Base-by-base conservation (phyloP, 805 yeast genomes). In the Isabelozyma gotoi region DNA sequence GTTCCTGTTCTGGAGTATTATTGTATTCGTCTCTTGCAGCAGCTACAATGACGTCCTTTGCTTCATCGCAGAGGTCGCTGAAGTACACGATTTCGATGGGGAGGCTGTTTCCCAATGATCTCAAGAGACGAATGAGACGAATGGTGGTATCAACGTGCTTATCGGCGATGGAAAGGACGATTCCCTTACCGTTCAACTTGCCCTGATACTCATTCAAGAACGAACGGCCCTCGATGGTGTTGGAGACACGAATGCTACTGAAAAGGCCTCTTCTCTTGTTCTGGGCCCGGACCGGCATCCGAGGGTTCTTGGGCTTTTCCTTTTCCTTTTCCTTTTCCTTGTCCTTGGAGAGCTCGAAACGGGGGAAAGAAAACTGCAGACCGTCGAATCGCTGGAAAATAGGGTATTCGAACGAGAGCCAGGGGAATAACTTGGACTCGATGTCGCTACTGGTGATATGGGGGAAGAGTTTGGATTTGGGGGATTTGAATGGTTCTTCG, bases 81-180 rank as follows among this genome's bases (percentile, higher is more conserved):
- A 55, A 51, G 47, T 59, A 60, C 4, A 67, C 42, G 5, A 68
- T 50, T 45, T 68, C 59, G 27, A 68, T 64, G 4, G 73, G 74
- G 11, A 67, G 52, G 7, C 38, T 42, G 40, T 67, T 68, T 5
- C 52, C 51, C 37, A 64, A 44, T 11, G 56, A 57, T 7, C 68
- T 54, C 27, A 68, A 56, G 7, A 64, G 35, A 32, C 56, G 59
- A 15, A 68, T 50, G 14, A 68, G 49, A 31, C 63, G 38, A 1
- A 59, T 33, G 4, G 54, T 41, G 35, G 48, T 49, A 10, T 58
- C 53, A 2, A 63, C 43, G 45, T 62, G 67, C 1, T 33, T 37
- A 42, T 68, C 67, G 1, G 55, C 43, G 10, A 67, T 49, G 2
- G 71, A 62, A 43, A 68, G 38, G 2, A 64, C 73, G 33, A 68